Conservation (phyloP, 2,329 filamentous ascomycete species). For the Ophiostoma ulmi region DNA sequence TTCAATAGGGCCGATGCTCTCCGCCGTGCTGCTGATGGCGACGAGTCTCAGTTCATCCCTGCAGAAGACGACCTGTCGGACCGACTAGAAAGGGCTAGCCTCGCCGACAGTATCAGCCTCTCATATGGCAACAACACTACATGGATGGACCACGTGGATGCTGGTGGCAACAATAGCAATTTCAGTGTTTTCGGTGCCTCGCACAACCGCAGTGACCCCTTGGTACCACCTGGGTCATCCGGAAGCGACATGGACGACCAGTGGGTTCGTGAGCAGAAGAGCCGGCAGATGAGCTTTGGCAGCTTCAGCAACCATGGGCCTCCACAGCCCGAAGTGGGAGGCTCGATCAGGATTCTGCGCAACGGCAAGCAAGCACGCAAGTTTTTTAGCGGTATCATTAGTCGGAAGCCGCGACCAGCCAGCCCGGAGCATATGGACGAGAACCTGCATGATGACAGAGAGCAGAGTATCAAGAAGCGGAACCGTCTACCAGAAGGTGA, state of each 20-base stretch:
- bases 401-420: slow-evolving; percentile 32
- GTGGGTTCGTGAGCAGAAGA: slow-evolving; percentile 29
- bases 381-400: slow-evolving; percentile 42
- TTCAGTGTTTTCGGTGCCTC: neutral
- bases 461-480: slow-evolving; percentile 11
- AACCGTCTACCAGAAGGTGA: neutral
- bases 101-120: slow-evolving; percentile 37
- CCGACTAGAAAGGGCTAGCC: slow-evolving; percentile 43
- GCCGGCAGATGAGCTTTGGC: slow-evolving; percentile 29
- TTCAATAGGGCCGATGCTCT: slow-evolving; percentile 46
- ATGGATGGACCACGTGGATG: slow-evolving; percentile 25
- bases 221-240: slow-evolving; percentile 44
- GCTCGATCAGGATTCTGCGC: slow-evolving; percentile 36
- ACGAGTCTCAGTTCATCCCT: slow-evolving; percentile 25
- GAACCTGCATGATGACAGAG: slow-evolving; percentile 1
- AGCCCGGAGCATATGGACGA: slow-evolving; percentile 31
- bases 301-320: slow-evolving; percentile 29
- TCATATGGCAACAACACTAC: slow-evolving; percentile 34
- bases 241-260: slow-evolving; percentile 44
- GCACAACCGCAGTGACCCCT: neutral
- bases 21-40: slow-evolving; percentile 37
- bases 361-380: slow-evolving; percentile 40
- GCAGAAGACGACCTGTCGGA: slow-evolving; percentile 39
- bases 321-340: slow-evolving; percentile 31
- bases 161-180: slow-evolving; percentile 4